A percentile compares a stretch with the other conserved stretches of the same genome.
These are phyloP conservation scores for Dictyophora rubrovolvata DNA, from an alignment of 768 basidiomycete genomes.

Conservation along the genomic window DNA sequence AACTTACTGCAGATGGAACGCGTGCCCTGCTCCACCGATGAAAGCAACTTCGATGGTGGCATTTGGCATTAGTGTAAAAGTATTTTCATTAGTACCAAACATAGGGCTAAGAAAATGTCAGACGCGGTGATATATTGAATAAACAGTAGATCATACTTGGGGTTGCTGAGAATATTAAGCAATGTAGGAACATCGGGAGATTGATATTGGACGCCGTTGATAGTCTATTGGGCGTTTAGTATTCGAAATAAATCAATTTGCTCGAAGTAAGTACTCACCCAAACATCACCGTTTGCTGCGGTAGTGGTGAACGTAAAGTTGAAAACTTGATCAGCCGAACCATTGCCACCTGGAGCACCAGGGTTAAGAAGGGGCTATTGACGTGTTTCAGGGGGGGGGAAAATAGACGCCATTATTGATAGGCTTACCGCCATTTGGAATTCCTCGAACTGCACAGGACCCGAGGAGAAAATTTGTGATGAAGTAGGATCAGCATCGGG, in stretches of 20 bases:
- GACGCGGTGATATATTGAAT: neutral
- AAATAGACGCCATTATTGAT: neutral
- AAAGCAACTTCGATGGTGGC: constrained; percentile 1
- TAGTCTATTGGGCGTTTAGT: neutral
- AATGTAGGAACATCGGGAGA: constrained; percentile 5
- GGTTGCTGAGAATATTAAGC: constrained; percentile 6
- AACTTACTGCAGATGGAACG: constrained; percentile 8
- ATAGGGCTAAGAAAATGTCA: neutral
- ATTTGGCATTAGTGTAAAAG: constrained; percentile 1
- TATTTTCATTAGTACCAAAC: neutral
- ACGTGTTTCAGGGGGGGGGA: constrained; percentile 9
- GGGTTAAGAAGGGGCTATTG: constrained; percentile 14
- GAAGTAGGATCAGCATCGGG: constrained; percentile 28
- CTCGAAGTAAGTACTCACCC: neutral
- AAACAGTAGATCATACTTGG: neutral
- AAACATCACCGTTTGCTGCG: neutral
- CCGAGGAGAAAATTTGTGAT: constrained; percentile 13
- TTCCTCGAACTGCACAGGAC: constrained; percentile 19
- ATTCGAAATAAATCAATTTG: neutral
- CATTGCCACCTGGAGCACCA: neutral
- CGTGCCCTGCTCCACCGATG: constrained; percentile 2
- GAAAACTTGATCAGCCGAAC: neutral
- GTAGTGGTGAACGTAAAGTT: neutral
- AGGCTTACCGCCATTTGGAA: constrained; percentile 18
- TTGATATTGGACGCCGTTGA: constrained; percentile 4